Percentiles rank a stretch among this genome's conserved stretches.
phyloP scores from a whole-genome alignment of 768 basidiomycete species.

The Pleurotus sapidus region DNA sequence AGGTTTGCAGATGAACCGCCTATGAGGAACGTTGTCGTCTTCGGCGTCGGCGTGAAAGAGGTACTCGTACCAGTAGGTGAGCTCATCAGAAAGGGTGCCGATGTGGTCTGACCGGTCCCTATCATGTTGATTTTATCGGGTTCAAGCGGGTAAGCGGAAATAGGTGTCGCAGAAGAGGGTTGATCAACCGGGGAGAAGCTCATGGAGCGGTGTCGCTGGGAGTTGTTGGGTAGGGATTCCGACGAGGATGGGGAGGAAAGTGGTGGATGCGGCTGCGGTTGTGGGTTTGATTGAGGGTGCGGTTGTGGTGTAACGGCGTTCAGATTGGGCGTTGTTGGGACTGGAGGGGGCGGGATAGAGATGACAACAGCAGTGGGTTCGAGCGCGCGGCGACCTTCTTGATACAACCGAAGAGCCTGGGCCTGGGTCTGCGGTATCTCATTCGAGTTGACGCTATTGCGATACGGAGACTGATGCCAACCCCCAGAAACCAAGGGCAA shows the following conservation, averaged over 20 bases:
- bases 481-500: conserved; percentile 12
- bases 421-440: conserved; percentile 11
- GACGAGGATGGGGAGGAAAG: conserved; percentile 32
- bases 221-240: conserved; percentile 21
- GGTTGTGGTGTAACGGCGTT: background rate
- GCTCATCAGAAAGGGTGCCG: conserved; percentile 7
- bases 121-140: background rate
- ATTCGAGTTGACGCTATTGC: conserved; percentile 2
- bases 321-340: background rate
- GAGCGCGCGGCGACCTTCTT: conserved; percentile 19
- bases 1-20: background rate
- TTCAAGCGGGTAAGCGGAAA: conserved; percentile 16
- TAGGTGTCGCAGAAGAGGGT: conserved; percentile 19
- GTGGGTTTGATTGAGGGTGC: background rate
- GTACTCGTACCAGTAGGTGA: background rate
- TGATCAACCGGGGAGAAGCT: conserved; percentile 24
- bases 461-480: conserved; percentile 12
- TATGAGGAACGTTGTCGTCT: background rate
- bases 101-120: conserved; percentile 8
- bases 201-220: conserved; percentile 11
- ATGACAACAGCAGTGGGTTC: conserved; percentile 30
- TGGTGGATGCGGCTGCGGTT: conserved; percentile 11
- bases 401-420: conserved; percentile 15
- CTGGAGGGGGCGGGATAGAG: conserved; percentile 1
- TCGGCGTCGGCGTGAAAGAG: background rate